Evolutionary conservation across 2,329 filamentous ascomycete species (phyloP).

Genomic region (Clonostachys solani): DNA sequence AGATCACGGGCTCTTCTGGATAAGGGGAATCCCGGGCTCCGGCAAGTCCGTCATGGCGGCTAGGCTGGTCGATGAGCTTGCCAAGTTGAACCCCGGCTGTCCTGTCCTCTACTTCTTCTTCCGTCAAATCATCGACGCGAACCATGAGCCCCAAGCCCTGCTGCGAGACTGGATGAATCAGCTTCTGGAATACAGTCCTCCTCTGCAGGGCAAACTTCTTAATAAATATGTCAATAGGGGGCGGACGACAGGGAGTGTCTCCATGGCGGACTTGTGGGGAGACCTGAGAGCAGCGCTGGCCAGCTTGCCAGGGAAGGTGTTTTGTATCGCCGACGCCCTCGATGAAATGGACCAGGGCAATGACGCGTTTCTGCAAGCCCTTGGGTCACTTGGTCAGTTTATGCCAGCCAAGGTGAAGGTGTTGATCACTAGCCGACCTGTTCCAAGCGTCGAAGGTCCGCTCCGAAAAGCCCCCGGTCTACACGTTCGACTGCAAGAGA

Average conservation of each 20-base stretch:
- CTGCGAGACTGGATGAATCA: not conserved
- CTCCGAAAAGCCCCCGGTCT: not conserved
- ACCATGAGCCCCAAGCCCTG: not conserved
- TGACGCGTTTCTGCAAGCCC: not conserved
- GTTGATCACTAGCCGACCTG: not conserved
- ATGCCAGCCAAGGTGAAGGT: not conserved
- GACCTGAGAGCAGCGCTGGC: not conserved
- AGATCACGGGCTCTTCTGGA: not conserved
- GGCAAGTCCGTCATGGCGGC: not conserved
- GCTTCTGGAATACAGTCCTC: not conserved
- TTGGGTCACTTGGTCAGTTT: not conserved
- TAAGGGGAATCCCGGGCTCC: not conserved
- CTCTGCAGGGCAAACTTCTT: not conserved
- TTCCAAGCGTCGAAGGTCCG: not conserved
- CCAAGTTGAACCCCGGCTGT: not conserved
- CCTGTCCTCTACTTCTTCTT: not conserved
- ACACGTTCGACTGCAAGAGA: not conserved
- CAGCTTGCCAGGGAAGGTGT: not conserved
- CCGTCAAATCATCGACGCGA: not conserved
- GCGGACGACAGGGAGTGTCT: not conserved
- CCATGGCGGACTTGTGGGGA: not conserved
- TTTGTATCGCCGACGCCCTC: not conserved
- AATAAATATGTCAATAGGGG: not conserved
- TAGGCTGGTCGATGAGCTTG: not conserved
- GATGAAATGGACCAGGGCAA: not conserved